Base-by-base conservation (phyloP, 495 filamentous ascomycete species). In the Aspergillus incahuasiensis region DNA sequence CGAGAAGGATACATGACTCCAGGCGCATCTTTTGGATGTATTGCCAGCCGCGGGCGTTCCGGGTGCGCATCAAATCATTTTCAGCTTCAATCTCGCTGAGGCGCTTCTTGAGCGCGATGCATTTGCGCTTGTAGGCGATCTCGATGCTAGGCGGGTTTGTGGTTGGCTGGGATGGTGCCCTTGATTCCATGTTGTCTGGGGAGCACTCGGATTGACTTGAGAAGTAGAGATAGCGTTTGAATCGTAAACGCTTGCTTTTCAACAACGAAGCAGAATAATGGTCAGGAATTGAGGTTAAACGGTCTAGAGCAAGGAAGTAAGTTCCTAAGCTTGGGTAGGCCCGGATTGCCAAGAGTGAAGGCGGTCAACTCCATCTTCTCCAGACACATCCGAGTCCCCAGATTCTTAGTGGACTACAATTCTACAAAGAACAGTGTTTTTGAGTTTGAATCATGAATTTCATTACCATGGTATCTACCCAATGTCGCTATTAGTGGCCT, bases 121-220 rank as follows among this genome's bases (percentile, higher is more conserved):
- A 97, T 82, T 99, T 99, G 63, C 86, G 83, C 62, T 92, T 90
- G 74, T 99, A 99, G 52, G 92, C 91, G 64, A 89, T 85, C 72
- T 99, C 95, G 42, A 97, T 90, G 25, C 92, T 95, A 18, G 94
- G 92, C 13, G 94, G 91, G 60, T 78, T 78, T 30, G 68, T 57
- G 21, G 71, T 61, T 8, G 68, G 61, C 16, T 43, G 70, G 60
- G 32, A 63, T 57, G 25, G 62, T 46, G 48, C 55, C 59, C 56
- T 34, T 60, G 49, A 63, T 51, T 57, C 38, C 39, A 54, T 58
- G n/a, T 32, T 51, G 25, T 0, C 28, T 44, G 40, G 43, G 45
- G 43, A 3, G 25, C 41, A 46, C 16, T 46, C 22, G 21, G 8
- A 8, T 32, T 18, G 15, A 6, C 35, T 39, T 28, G 46, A 40